Evolutionary conservation across 2,329 filamentous ascomycete genomes (phyloP), one percentile per base, ranked within the genome.

Genomic region (Thelonectria olida): DNA sequence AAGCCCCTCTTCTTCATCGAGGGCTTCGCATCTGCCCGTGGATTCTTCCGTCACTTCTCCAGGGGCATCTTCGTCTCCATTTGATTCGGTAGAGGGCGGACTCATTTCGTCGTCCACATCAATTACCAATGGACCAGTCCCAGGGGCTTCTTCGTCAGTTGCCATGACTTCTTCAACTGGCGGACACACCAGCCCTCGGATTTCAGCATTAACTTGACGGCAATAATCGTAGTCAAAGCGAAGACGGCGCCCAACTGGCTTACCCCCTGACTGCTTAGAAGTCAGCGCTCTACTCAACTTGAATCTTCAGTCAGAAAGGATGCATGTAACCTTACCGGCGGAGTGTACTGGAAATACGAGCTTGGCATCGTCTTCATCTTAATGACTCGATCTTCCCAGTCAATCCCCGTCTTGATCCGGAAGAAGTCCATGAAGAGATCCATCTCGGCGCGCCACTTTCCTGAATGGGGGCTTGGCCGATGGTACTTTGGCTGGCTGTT

Each of bases 391-490:
- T 88, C 76, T n/a, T 84, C 79, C 90, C 89, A 92, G 2, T 78
- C 72, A 9, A 87, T 77, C 0, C 85, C 85, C 0, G 88, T 88
- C 72, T 87, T 86, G 7, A 78, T 76, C 10, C 72, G 73, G 71
- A 92, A 92, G 66, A 89, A 87, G 0, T 74, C 66, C 60, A 79
- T 79, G 72, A 92, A 91, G 1, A 77, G 75, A 0, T 65, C 63
- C 59, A 86, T 80, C 23, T 88, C 85, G 2, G 62, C 53, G 2
- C 70, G 52, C 70, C 85, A 83, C 3, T 72, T 65, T 1, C 78
- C 74, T 0, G 79, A 73, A 3, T 75, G 75, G 3, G 73, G 58
- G 64, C 78, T 82, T 0, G 80, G 77, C 0, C 79, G 76, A 59
- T 80, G 67, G 34, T 77, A 77, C 3, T 67, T 73, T 7, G 79